A percentile compares a stretch with the other conserved stretches of the same genome.
Conservation (phyloP, 768 basidiomycete species). For the Hygrophorus russula region DNA sequence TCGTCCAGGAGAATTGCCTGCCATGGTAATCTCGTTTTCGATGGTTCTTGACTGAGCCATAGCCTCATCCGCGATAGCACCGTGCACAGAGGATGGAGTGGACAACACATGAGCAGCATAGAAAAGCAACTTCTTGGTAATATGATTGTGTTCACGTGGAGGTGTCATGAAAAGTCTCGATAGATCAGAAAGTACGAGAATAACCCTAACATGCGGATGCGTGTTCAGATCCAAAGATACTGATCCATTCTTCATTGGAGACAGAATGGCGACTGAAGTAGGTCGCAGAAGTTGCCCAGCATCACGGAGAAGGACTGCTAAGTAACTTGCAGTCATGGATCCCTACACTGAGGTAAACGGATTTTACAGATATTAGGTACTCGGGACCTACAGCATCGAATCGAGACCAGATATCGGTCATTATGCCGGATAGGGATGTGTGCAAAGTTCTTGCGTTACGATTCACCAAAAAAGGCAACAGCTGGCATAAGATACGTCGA, state of each 20-base stretch:
- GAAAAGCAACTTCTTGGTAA: constrained; percentile 53
- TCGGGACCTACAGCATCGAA: constrained; percentile 36
- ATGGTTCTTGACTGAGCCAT: constrained; percentile 15
- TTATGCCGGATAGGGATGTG: constrained; percentile 34
- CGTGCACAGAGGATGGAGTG: constrained; percentile 31
- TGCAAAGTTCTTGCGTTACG: constrained; percentile 46
- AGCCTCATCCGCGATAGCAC: constrained; percentile 31
- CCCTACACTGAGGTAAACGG: constrained; percentile 16
- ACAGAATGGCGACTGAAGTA: constrained; percentile 20
- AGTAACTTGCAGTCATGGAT: constrained; percentile 26
- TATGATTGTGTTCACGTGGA: constrained; percentile 19
- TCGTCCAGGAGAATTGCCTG: neutral
- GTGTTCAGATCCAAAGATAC: constrained; percentile 4
- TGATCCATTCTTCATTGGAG: constrained; percentile 3
- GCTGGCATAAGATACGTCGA: constrained; percentile 32
- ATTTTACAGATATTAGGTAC: neutral
- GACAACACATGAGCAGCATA: constrained; percentile 54
- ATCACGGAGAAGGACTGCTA: constrained; percentile 48
- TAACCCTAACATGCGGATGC: constrained; percentile 28
- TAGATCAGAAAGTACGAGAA: constrained; percentile 50
- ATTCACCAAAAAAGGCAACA: constrained; percentile 57
- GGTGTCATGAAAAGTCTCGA: constrained; percentile 24
- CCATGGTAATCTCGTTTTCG: constrained; percentile 11
- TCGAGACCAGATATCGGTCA: constrained; percentile 60
- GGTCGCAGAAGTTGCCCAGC: constrained; percentile 41